Base-by-base conservation (phyloP, 169 alveolate species). In the Pseudocohnilembus persalinus region DNA sequence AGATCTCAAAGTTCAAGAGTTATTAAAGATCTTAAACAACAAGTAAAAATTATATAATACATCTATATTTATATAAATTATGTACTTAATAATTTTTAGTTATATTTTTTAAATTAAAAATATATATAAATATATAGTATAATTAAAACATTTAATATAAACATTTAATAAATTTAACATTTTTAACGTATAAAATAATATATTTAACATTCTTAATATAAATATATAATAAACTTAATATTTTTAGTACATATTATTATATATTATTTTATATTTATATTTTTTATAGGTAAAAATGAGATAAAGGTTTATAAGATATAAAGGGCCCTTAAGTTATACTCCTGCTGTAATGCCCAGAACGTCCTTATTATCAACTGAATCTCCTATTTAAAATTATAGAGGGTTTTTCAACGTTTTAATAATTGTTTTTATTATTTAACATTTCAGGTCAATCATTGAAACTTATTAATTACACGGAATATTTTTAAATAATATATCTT, bases 351-450 rank as follows among this genome's bases (percentile, higher is more conserved):
- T 73, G 68, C 65, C 72, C 28, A 79, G 90, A 76, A 79, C 90
- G 1, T 86, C 90, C 20, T 65, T 86, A 81, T 75, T 86, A 29
- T 79, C 87, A 80, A 74, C 87, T 15, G 90, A 86, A 68, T 74
- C 84, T 1, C 87, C 86, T 1, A 83, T 79, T 63, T 75, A 86
- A 75, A 86, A 86, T 75, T 86, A 35, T 64, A 86, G 90, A 86
- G 90, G 90, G 49, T 75, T 86, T 35, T n/a, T 86, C 30, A 86
- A 86, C 80, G 75, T 81, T 26, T 85, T 85, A 16, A 63, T 74
- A 64, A n/a, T 86, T 4, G 83, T 82, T 63, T 76, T 86, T 26
- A 65, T 86, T 33, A 83, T 82, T 33, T 80, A 79, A 31, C 83
- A 86, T 68, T 34, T 86, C 25, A 79, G 90, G 74, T 74, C 63